Conservation (phyloP, 352 stramenopile genomes). For the Pythium myriotylum region DNA sequence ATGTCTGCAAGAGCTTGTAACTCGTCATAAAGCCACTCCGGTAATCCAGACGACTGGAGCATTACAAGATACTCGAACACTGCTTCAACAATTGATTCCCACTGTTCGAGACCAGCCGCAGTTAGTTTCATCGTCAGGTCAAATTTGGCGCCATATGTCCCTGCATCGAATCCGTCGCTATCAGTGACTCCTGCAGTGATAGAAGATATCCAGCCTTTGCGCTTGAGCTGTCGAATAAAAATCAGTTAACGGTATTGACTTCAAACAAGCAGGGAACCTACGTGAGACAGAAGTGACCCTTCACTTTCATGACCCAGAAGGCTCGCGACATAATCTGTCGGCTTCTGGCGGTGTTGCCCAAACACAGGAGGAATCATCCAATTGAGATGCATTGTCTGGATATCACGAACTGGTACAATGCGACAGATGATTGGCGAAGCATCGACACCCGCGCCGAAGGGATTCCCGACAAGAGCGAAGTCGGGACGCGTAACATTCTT, state of each 20-base stretch:
- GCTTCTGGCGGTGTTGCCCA: conserved; percentile 73
- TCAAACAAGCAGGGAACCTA: conserved; percentile 29
- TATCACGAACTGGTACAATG: conserved; percentile 75
- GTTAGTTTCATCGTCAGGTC: conserved; percentile 45
- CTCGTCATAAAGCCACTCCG: conserved; percentile 42
- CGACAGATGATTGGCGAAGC: conserved; percentile 54
- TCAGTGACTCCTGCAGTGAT: conserved; percentile 55
- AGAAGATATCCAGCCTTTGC: conserved; percentile 73
- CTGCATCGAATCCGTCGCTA: conserved; percentile 39
- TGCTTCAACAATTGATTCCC: conserved; percentile 31
- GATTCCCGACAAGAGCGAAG: conserved; percentile 43
- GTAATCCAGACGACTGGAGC: conserved; percentile 13
- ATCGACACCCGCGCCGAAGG: conserved; percentile 52
- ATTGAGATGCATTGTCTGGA: conserved; percentile 72
- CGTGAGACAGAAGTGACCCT: conserved; percentile 78
- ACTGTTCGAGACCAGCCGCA: conserved; percentile 32
- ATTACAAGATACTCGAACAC: conserved; percentile 35
- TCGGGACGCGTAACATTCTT: conserved; percentile 27
- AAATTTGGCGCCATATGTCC: conserved; percentile 39
- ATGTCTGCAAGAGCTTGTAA: conserved; percentile 34
- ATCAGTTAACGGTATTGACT: too few species aligned
- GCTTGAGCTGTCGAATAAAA: conserved; percentile 55
- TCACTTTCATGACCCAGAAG: conserved; percentile 84
- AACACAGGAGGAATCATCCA: conserved; percentile 82
- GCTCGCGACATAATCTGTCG: conserved; percentile 77